Base-by-base conservation (phyloP, 75 land plant species). In the Cunninghamia lanceolata region DNA sequence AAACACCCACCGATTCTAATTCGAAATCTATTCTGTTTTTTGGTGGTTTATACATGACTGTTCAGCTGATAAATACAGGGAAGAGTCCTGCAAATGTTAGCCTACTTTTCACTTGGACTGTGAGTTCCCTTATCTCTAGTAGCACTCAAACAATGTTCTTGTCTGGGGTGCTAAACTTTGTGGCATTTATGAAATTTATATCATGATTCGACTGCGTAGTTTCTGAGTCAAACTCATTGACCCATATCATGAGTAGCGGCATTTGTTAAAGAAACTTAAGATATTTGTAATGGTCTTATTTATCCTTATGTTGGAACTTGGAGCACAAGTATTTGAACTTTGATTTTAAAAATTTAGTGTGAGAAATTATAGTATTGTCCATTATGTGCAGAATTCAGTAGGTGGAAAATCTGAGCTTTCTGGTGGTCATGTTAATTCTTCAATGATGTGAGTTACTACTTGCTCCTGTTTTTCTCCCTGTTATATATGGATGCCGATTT, bases 21-120 rank as follows among this genome's bases (percentile, higher is more conserved):
- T 38, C 15, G 19, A 40, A 36, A 39, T 76, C 4, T 39, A 34
- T 77, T 39, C 36, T 77, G 28, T 52, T 80, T 73, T 40, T 77
- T 21, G 9, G 25, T 77, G 81, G 42, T 7, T 1, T 77, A 2
- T 2, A 39, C 19, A 39, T 39, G 83, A 34, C 11, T 47, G 47
- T 93, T 84, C 96, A 98, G 99, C 79, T 98, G 21, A 86, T 83
- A 35, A 98, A 98, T 87, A 87, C 91, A 46, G 99, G 96, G 39
- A 90, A 93, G 53, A 94, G 92, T 25, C 78, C 82, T 71, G 99
- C 97, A 54, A 93, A 92, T 74, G 94, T 94, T 71, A 95, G 91
- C 78, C 85, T 98, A 88, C 94, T 98, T 87, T 98, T 96, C 85
- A 94, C 99, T n/a, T 98, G 99, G 99, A 94, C 96, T 38, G 99